Conservation (phyloP, 129 eudicot species). For the Lactuca sativa region DNA sequence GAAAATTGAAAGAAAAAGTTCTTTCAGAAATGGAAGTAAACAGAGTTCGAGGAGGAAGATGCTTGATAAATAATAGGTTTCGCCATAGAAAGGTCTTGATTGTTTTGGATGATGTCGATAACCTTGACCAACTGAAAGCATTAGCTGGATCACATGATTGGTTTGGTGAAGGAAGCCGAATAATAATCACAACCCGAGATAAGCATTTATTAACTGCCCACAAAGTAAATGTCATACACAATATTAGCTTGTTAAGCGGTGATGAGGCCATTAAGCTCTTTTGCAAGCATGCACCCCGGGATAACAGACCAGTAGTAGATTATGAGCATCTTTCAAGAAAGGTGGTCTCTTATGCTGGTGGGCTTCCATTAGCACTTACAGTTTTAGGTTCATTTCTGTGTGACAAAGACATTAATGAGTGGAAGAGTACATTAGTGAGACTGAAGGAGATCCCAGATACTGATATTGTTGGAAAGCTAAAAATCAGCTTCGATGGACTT, state of each 20-base stretch:
- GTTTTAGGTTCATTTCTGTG: background rate
- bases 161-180: background rate
- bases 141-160: constrained; percentile 14
- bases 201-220: constrained; percentile 1
- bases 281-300: background rate
- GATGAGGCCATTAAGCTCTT: no score
- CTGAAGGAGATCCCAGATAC: background rate
- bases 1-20: constrained; percentile 21
- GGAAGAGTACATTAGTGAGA: background rate
- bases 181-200: constrained; percentile 28
- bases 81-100: constrained; percentile 7
- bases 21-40: constrained; percentile 5
- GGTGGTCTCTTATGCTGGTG: background rate
- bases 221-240: no score
- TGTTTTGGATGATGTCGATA: constrained; percentile 34
- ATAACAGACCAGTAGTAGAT: background rate
- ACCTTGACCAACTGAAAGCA: constrained; percentile 12
- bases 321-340: background rate
- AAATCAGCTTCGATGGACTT: no score
- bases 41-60: no score
- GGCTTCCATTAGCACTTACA: no score
- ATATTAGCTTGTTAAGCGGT: no score
- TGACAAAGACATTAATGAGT: background rate
- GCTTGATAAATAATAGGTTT: background rate
- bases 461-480: background rate